Base-by-base conservation (phyloP, 805 yeast genomes). In the Komagataella pseudopastoris region DNA sequence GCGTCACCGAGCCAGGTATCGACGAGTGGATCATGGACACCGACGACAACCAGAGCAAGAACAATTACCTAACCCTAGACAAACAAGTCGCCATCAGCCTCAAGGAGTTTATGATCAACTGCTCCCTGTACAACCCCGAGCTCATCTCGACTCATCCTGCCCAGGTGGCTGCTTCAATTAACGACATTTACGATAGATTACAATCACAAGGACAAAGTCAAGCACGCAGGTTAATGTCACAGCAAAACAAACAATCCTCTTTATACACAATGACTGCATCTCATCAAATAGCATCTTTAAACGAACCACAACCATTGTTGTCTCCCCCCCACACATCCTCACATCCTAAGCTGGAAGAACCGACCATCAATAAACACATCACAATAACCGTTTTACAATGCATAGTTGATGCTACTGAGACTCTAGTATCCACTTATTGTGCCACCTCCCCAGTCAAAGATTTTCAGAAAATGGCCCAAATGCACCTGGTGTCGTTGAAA, bases 1-100 rank as follows among this genome's bases (percentile, higher is more conserved):
- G 72, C 43, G 69, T 88, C 51, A 76, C 76, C 48, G 87, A 81
- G 56, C 88, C 95, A 2, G 74, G 76, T 55, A 60, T 74, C 47
- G 71, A 69, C 50, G 75, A 76, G 54, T 81, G 75, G 67, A 63
- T 69, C 24, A 59, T 73, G 51, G 67, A 67, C 51, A 68, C 66
- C 47, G 69, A 69, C 53, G 76, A 71, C 53, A 78, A 69, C 63
- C 63, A 63, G 54, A 66, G 64, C 30, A 74, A 64, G 56, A 63
- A 70, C 51, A 68, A 67, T 50, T 60, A 60, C 47, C 59, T 62
- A 56, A 62, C 63, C 45, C 12, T 44, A 49, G 60, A 53, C 12
- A 56, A 53, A 24, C 53, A 59, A 44, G 72, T 75, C 55, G 60
- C 74, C 49, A 71, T 75, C 55, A 67, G 70, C 54, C 60, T 76